A percentile compares a stretch with the other conserved stretches of the same genome.
Conservation (phyloP, 768 basidiomycete genomes). For the Termitomyces sp. region DNA sequence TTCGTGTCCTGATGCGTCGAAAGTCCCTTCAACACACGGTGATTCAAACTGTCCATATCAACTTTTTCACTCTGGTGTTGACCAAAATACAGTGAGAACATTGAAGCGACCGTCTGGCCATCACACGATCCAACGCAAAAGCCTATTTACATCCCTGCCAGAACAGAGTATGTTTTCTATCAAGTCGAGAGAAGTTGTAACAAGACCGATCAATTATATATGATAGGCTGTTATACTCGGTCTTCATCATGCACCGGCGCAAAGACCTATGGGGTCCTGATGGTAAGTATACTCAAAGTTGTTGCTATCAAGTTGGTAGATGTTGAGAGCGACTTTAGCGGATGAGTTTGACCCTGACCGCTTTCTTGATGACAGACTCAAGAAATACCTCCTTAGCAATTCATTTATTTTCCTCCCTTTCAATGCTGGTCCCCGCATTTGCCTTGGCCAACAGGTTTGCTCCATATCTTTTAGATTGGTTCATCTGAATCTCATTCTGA, state of each 20-base stretch:
- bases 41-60: background rate
- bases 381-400: slow-evolving; percentile 56
- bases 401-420: slow-evolving; percentile 70
- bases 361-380: slow-evolving; percentile 58
- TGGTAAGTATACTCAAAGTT: slow-evolving; percentile 37
- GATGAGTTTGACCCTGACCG: slow-evolving; percentile 67
- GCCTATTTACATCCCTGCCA: slow-evolving; percentile 49
- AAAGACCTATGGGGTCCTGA: slow-evolving; percentile 70
- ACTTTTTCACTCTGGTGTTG: background rate
- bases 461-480: background rate
- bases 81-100: slow-evolving; percentile 28
- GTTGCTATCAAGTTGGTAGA: background rate
- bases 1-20: background rate
- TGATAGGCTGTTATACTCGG: slow-evolving; percentile 42
- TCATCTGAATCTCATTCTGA: background rate
- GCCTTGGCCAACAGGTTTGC: slow-evolving; percentile 49
- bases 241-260: slow-evolving; percentile 60
- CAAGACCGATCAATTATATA: background rate
- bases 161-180: slow-evolving; percentile 30
- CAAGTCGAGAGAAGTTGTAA: background rate
- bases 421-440: slow-evolving; percentile 55
- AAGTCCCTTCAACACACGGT: slow-evolving; percentile 46
- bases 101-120: slow-evolving; percentile 43
- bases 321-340: slow-evolving; percentile 28
- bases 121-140: slow-evolving; percentile 38